A percentile compares a stretch with the other conserved stretches of the same genome.
phyloP scores from a whole-genome alignment of 176 grass and related monocot genomes.

The Avena insularis region DNA sequence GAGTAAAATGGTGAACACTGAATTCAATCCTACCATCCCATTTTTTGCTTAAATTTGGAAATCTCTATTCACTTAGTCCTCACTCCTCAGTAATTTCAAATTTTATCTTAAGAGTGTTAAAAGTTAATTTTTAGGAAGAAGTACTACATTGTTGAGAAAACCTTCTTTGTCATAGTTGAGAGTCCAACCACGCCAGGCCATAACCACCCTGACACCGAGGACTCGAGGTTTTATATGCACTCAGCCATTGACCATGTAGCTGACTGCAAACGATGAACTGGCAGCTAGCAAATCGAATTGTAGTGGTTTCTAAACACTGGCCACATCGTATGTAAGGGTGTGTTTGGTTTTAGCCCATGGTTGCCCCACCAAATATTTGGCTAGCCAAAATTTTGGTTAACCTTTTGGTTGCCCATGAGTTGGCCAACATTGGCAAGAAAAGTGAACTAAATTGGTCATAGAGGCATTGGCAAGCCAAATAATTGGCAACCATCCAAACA shows the following conservation, averaged over 20 bases:
- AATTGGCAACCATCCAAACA: no score
- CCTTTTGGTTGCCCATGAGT: no score
- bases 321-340: neutral
- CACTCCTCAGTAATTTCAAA: neutral
- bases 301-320: neutral
- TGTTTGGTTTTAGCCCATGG: no score
- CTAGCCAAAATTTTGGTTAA: no score
- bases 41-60: conserved; percentile 35
- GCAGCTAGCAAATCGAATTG: neutral
- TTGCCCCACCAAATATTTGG: no score
- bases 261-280: conserved; percentile 7
- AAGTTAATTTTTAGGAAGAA: neutral
- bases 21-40: neutral
- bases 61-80: neutral
- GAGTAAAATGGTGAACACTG: conserved; percentile 6
- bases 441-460: no score
- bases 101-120: neutral
- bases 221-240: neutral
- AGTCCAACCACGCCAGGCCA: neutral
- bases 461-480: no score
- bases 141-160: neutral
- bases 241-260: neutral
- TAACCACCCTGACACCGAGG: neutral
- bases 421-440: no score
- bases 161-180: neutral